Conservation (phyloP, 257 asterid species). For the Petunia secreta region DNA sequence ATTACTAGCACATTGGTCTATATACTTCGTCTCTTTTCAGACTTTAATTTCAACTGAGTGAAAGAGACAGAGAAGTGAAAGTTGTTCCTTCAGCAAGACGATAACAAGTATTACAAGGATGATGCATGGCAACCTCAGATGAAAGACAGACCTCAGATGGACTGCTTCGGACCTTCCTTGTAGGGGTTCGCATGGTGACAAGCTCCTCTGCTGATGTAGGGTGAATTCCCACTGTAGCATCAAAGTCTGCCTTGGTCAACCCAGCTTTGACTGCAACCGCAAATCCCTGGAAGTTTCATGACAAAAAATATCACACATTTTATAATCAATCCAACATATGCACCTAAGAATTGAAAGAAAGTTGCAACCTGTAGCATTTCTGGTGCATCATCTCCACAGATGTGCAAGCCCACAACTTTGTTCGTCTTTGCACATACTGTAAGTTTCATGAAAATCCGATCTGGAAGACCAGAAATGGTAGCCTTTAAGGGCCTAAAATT, state of each 20-base stretch:
- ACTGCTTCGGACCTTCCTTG: constrained; percentile 70
- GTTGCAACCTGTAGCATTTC: constrained; percentile 79
- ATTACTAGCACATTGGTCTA: constrained; percentile 2
- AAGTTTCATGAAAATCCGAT: constrained; percentile 86
- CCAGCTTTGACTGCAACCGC: constrained; percentile 97
- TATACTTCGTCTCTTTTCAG: not conserved
- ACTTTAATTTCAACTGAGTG: not conserved
- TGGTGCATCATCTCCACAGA: constrained; percentile 97
- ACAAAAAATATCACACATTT: constrained; percentile 1
- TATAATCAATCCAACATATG: not conserved
- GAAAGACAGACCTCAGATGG: constrained; percentile 58
- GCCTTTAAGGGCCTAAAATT: constrained; percentile 94
- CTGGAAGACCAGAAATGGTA: constrained; percentile 96
- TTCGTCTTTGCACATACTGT: constrained; percentile 78
- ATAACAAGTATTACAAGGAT: not conserved
- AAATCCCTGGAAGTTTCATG: constrained; percentile 66
- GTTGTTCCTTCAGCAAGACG: not conserved
- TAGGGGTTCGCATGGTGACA: constrained; percentile 95
- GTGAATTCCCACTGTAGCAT: constrained; percentile 88
- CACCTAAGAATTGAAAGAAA: constrained; percentile 1
- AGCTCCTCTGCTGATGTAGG: constrained; percentile 98
- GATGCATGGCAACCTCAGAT: not conserved
- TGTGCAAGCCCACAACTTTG: constrained; percentile 86
- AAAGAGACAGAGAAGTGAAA: not conserved
- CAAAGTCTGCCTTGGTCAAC: constrained; percentile 88